Evolutionary conservation across 2,329 filamentous ascomycete species (phyloP), one percentile per base, ranked within the genome.

Genomic region (Rachicladosporium sp.): DNA sequence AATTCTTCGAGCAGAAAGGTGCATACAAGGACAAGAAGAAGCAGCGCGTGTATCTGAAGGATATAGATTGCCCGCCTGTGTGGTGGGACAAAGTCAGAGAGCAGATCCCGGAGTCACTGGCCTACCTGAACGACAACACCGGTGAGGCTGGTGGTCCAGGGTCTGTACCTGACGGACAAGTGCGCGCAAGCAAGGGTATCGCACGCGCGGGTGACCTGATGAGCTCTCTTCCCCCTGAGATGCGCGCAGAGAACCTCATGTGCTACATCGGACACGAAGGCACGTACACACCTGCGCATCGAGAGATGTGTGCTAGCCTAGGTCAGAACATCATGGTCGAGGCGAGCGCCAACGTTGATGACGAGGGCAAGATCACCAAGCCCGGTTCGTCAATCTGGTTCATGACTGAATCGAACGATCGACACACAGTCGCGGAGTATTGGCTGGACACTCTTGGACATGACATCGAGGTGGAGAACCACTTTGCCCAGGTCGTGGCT

Each of bases 261-360:
- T 96, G 89, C 59, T 98, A 98, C 54, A 81, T 96, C 51, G 91
- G 91, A 0, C 89, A 96, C 53, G 91, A 98, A 65, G 91, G 91
- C 4, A 98, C 91, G 1, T 96, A 89, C 55, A 98, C 91, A 0
- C 89, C 91, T 7, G 80, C 88, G 1, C 91, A 98, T 63, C 78
- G 86, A 49, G 91, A 98, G 60, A 98, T 98, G 91, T 98, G 91
- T 60, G 91, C 86, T 9, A 93, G 83, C 29, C 66, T 96, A 9
- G 89, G 91, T 0, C 91, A 98, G 50, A 98, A 98, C 55, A 89
- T 98, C 51, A 96, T 98, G 91, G 87, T 98, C 2, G 86, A 95
- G 49, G 78, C 87, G 2, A 96, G 89, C 0, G 63, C 62, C 33
- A 67, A 67, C 1, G 67, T 76, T 2, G 67, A 74, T 11, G 74